Evolutionary conservation across 169 alveolate species (phyloP).

Genomic region (Plasmodium vivax): DNA sequence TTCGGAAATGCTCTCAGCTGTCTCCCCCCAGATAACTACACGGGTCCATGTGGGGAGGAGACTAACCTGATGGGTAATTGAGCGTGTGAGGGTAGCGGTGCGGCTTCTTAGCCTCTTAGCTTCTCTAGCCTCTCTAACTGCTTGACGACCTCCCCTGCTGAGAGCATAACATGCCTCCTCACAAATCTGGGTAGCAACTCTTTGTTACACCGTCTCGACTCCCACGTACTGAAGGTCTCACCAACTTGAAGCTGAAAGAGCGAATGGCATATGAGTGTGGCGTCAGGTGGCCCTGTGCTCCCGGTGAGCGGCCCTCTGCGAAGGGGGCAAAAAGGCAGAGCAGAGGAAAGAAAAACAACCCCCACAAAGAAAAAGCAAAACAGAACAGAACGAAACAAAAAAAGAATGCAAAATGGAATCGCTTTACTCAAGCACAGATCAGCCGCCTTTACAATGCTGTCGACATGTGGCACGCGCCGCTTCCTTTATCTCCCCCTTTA

Average conservation of each 20-base stretch:
- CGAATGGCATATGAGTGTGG: slow-evolving; percentile 50
- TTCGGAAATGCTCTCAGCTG: slow-evolving; percentile 35
- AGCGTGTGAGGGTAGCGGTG: not conserved
- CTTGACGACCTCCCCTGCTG: not conserved
- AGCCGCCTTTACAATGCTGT: not conserved
- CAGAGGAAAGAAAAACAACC: not conserved
- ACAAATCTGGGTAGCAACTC: not conserved
- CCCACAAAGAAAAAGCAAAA: not conserved
- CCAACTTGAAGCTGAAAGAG: slow-evolving; percentile 12
- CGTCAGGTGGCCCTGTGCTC: slow-evolving; percentile 45
- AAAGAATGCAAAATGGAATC: not conserved
- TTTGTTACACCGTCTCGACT: not conserved
- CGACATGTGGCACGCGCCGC: not conserved
- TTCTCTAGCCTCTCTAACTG: too few relatives aligned
- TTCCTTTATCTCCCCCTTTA: not conserved
- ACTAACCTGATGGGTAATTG: slow-evolving; percentile 29
- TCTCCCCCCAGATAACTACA: slow-evolving; percentile 58
- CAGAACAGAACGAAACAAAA: not conserved
- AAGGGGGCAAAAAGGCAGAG: not conserved
- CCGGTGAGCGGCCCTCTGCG: slow-evolving; percentile 8
- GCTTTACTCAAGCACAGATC: not conserved
- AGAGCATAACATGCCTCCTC: not conserved
- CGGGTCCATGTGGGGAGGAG: slow-evolving; percentile 49
- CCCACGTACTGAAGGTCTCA: not conserved
- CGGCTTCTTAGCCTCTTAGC: not conserved